Base-by-base conservation (phyloP, 129 eudicot genomes). In the Artemisia argyi region DNA sequence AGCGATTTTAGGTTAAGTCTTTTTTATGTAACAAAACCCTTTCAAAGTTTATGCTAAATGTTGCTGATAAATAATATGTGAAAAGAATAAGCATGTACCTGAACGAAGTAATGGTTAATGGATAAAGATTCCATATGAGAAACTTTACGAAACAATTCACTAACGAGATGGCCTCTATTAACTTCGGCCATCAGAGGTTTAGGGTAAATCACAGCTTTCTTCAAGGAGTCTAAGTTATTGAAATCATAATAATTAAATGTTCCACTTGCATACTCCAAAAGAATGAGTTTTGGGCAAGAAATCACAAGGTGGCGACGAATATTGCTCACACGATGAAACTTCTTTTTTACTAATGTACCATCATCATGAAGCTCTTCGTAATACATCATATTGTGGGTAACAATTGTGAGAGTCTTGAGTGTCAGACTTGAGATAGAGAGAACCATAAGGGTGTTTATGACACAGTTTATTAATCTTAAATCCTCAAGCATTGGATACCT, bases 71-170 rank as follows among this genome's bases (percentile, higher is more conserved):
- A 28, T 28, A 28, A 28, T 28, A 14, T 12, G 24, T 16, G 16
- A 14, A 14, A 10, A 42, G 59, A 66, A 47, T 26, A 55, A 10
- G 57, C 11, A 65, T n/a, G 6, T 75, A 75, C 79, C 79, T 75
- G 52, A 32, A 67, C 3, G 18, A 48, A 66, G 32, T 9, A 57
- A 17, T 15, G 19, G 42, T 18, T 57, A 11, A 57, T 15, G 12
- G 66, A 65, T 49, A 75, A 66, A 42, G 68, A 56, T 75, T 75
- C 79, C 50, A 66, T 42, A 58, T 66, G 61, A 46, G 79, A 75
- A 57, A 56, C 17, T 24, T 51, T 52, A 24, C 15, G 39, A 66
- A 75, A 66, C 68, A 75, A 46, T 32, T 46, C 61, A 47, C 68
- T 56, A 7, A 66, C 35, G 35, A 4, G 35, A 4, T 1, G 35